phyloP scores from a whole-genome alignment of 208 protist genomes.

The Crithidia fasciculata region DNA sequence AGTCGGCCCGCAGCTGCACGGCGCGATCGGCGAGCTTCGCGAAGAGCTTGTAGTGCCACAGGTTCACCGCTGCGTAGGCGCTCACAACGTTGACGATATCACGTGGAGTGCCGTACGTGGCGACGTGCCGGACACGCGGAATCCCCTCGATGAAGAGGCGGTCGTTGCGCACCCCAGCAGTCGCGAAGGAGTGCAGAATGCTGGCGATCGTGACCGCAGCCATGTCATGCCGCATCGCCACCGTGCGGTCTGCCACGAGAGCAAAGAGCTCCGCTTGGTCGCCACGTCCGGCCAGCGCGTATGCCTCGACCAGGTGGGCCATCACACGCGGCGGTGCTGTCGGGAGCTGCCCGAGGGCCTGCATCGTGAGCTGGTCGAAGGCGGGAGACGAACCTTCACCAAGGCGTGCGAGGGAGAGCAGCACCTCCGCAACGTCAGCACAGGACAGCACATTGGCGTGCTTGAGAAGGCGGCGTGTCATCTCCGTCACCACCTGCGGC shows the following conservation, averaged over 20 bases:
- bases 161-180: slow-evolving; percentile 62
- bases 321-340: slow-evolving; percentile 51
- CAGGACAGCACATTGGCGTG: slow-evolving; percentile 15
- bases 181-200: slow-evolving; percentile 75
- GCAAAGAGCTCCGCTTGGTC: slow-evolving; percentile 73
- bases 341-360: slow-evolving; percentile 59
- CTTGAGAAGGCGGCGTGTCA: slow-evolving; percentile 14
- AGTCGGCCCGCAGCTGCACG: slow-evolving; percentile 68
- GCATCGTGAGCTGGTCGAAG: slow-evolving; percentile 43
- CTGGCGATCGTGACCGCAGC: slow-evolving; percentile 71
- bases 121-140: slow-evolving; percentile 75
- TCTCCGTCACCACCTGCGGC: not conserved
- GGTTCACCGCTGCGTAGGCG: slow-evolving; percentile 71
- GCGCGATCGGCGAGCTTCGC: slow-evolving; percentile 77
- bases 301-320: slow-evolving; percentile 61
- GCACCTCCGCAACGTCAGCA: slow-evolving; percentile 64
- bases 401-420: slow-evolving; percentile 68
- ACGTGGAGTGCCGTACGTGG: slow-evolving; percentile 72
- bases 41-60: slow-evolving; percentile 93
- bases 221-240: slow-evolving; percentile 61
- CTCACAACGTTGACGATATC: slow-evolving; percentile 80
- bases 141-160: slow-evolving; percentile 86
- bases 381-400: slow-evolving; percentile 21
- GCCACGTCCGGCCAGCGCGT: slow-evolving; percentile 38
- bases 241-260: slow-evolving; percentile 67